phyloP scores from a whole-genome alignment of 2,329 filamentous ascomycete genomes.

The Grosmannia huntii region DNA sequence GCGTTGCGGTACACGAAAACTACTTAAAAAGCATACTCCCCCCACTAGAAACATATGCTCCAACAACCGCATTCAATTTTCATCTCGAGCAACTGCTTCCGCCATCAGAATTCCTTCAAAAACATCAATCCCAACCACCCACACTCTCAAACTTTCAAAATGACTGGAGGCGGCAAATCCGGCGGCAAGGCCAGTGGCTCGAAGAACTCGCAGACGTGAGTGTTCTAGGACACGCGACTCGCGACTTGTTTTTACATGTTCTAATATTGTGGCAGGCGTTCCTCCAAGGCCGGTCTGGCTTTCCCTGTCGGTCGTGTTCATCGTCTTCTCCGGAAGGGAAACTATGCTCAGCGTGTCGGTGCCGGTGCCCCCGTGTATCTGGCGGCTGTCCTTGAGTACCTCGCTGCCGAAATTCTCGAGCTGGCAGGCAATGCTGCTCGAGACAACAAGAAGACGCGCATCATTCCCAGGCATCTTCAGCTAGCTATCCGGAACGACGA shows the following conservation, averaged over 20 bases:
- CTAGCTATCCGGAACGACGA: constrained; percentile 99
- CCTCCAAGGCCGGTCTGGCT: constrained; percentile 96
- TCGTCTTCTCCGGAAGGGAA: constrained; percentile 97
- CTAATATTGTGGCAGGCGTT: constrained; percentile 55
- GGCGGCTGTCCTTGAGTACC: constrained; percentile 94
- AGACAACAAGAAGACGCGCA: constrained; percentile 99
- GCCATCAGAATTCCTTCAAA: constrained; percentile 15
- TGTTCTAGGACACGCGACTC: constrained; percentile 16
- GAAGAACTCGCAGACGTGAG: constrained; percentile 99
- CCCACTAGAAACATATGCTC: constrained; percentile 23
- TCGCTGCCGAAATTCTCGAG: constrained; percentile 97
- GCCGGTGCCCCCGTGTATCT: constrained; percentile 96
- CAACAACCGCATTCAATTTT: constrained; percentile 24
- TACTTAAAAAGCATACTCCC: constrained; percentile 42
- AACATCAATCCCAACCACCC: constrained; percentile 14
- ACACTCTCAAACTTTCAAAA: constrained; percentile 53
- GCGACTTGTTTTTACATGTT: constrained; percentile 7
- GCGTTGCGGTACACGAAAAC: constrained; percentile 33
- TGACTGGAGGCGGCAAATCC: constrained; percentile 99
- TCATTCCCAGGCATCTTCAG: constrained; percentile 97
- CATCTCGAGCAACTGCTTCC: constrained; percentile 18
- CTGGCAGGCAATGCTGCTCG: constrained; percentile 96
- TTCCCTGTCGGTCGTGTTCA: constrained; percentile 99
- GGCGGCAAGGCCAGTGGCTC: constrained; percentile 98
- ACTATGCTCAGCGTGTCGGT: constrained; percentile 99